phyloP scores from a whole-genome alignment of 306 rosid species.

The Vigna nakashimae region DNA sequence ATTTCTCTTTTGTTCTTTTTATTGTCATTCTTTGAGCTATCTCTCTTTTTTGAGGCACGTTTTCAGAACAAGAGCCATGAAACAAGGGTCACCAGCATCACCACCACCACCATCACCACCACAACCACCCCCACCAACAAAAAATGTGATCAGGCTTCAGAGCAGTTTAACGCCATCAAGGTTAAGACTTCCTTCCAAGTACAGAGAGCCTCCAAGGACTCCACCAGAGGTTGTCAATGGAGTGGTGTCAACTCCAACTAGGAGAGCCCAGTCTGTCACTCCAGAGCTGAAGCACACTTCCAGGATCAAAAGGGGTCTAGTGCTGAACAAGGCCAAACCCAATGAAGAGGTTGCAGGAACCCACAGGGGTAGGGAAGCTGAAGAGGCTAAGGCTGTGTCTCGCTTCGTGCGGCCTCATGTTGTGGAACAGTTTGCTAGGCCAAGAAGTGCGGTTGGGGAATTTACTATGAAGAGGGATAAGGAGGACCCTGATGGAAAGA shows the following conservation, averaged over 20 bases:
- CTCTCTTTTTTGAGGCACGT: constrained; percentile 23
- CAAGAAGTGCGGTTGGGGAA: constrained; percentile 51
- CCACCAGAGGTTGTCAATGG: constrained; percentile 47
- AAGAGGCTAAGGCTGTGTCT: constrained; percentile 46
- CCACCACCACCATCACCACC: not conserved
- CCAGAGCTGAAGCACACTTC: constrained; percentile 57
- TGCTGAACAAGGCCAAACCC: constrained; percentile 58
- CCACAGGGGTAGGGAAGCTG: constrained; percentile 58
- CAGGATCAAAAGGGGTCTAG: constrained; percentile 54
- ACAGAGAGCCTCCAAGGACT: constrained; percentile 55
- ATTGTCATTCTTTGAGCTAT: constrained; percentile 20
- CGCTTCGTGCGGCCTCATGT: constrained; percentile 2
- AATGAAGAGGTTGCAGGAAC: constrained; percentile 52
- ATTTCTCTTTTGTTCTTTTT: not conserved
- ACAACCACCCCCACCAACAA: constrained; percentile 25
- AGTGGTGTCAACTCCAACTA: constrained; percentile 28
- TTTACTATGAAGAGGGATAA: constrained; percentile 45
- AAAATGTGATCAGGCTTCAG: constrained; percentile 40
- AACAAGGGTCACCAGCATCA: constrained; percentile 43
- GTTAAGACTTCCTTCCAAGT: constrained; percentile 56
- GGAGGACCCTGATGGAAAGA: constrained; percentile 55
- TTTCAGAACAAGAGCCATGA: constrained; percentile 43
- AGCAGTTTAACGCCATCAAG: constrained; percentile 45
- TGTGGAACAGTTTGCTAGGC: constrained; percentile 45
- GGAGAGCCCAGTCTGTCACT: constrained; percentile 56